Evolutionary conservation across 768 basidiomycete genomes (phyloP), one percentile per base, ranked within the genome.

Genomic region (Serpula lacrymans): DNA sequence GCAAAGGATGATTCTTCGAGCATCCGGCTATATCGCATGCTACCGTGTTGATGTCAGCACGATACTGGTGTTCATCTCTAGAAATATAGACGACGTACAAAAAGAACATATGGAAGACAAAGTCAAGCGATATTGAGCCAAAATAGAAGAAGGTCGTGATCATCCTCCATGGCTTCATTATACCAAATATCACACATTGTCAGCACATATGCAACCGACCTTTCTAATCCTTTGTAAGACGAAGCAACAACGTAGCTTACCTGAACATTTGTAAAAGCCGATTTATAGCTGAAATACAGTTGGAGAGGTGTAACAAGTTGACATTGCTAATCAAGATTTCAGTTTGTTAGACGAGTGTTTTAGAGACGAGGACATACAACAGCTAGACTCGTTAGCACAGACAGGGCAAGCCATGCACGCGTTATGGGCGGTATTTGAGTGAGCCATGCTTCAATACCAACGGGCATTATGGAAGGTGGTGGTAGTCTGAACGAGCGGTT

Each of bases 81-180:
- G 8, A 29, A 20, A 2, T n/a, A 9, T 20, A 1, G n/a, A 18
- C 16, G 9, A 69, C 93, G 62, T 58, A 95, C 95, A 99, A 96
- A 74, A 98, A 99, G 73, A 97, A 97, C 39, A 99, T 74, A 60
- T 98, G 95, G 65, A 98, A 96, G 43, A 95, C 75, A 52, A 97
- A 91, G 62, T 98, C 95, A 16, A 98, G 68, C 4, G 88, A 91
- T 56, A 98, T 80, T 1, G 84, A 78, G 9, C 95, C 96, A 64
- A 97, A 98, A 65, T 94, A 99, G 54, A 93, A 84, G 74, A 98
- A 98, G 9, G 88, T 95, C 21, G 93, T 94, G 29, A 84, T 62
- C 33, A 81, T 75, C 21, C 95, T 77, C 93, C 93, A 97, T 50
- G 83, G 73, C 91, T 96, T 42, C 26, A 35, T 18, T 30, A 27